Evolutionary conservation across 345 rosid species (phyloP).

Genomic region (Gossypium ekmanianum): DNA sequence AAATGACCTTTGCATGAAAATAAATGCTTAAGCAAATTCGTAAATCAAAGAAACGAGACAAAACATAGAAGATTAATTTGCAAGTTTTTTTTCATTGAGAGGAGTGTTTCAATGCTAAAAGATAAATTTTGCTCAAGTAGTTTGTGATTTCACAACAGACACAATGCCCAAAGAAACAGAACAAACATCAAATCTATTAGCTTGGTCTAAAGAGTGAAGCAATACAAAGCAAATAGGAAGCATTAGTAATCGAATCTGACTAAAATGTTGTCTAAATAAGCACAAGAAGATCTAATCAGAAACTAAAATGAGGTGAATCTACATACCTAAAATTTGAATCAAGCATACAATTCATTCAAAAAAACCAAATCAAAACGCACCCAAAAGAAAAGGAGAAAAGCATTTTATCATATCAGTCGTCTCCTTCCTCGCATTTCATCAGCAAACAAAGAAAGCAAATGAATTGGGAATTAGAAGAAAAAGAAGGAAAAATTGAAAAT

Average conservation of each 20-base stretch:
- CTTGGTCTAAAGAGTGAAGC: background rate
- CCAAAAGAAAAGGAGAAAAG: background rate
- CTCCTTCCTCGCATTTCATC: background rate
- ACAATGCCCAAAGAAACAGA: background rate
- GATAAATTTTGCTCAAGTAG: background rate
- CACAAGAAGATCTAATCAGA: background rate
- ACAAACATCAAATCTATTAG: background rate
- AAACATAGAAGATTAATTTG: background rate
- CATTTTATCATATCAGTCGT: background rate
- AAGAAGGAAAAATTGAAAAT: background rate
- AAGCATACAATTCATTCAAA: background rate
- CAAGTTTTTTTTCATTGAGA: background rate
- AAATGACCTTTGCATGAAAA: background rate
- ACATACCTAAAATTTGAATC: background rate
- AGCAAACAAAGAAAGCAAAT: background rate
- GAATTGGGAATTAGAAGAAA: background rate
- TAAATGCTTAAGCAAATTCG: background rate
- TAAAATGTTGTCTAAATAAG: background rate
- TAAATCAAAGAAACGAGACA: background rate
- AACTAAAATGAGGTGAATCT: background rate
- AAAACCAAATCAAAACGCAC: background rate
- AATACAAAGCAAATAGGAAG: background rate
- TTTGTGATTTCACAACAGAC: background rate
- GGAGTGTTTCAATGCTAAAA: background rate
- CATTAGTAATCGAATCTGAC: background rate